A percentile compares a stretch with the other conserved stretches of the same genome.
Evolutionary conservation across 2,329 filamentous ascomycete genomes (phyloP).

Genomic region (Aaosphaeria pasadenensis): DNA sequence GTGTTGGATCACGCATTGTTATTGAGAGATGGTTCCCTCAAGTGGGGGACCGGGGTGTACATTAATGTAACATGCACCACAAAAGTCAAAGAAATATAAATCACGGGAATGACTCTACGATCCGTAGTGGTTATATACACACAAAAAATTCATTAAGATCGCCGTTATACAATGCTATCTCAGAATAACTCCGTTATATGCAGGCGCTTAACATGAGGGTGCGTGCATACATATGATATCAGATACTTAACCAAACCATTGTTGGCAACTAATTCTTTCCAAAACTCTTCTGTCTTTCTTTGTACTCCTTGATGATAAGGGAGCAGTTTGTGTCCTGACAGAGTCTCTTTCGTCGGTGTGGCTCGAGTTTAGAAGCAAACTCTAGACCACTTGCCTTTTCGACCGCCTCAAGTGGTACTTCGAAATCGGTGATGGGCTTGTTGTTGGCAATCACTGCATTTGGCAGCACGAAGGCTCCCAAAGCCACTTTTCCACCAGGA

Average conservation of each 20-base stretch:
- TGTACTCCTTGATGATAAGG: conserved; percentile 78
- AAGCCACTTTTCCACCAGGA: conserved; percentile 64
- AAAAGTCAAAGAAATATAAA: too few species aligned
- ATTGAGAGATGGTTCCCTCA: too few species aligned
- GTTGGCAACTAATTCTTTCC: conserved; percentile 17
- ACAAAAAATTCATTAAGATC: not conserved
- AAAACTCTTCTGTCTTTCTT: conserved; percentile 53
- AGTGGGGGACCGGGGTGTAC: too few species aligned
- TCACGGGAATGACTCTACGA: too few species aligned
- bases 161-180: not conserved
- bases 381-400: conserved; percentile 90
- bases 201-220: conserved; percentile 9
- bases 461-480: conserved; percentile 92
- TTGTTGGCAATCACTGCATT: conserved; percentile 86
- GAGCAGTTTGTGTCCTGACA: conserved; percentile 86
- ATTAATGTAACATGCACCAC: too few species aligned
- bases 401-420: conserved; percentile 89
- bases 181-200: conserved; percentile 3
- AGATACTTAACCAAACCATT: not conserved
- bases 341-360: conserved; percentile 69
- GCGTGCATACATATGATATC: conserved; percentile 7
- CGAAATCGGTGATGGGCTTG: conserved; percentile 86
- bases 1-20: too few species aligned
- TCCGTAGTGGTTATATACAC: not conserved
- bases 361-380: conserved; percentile 78